Evolutionary conservation across 2,329 filamentous ascomycete species (phyloP).

Genomic region (Microsporum ferrugineum): DNA sequence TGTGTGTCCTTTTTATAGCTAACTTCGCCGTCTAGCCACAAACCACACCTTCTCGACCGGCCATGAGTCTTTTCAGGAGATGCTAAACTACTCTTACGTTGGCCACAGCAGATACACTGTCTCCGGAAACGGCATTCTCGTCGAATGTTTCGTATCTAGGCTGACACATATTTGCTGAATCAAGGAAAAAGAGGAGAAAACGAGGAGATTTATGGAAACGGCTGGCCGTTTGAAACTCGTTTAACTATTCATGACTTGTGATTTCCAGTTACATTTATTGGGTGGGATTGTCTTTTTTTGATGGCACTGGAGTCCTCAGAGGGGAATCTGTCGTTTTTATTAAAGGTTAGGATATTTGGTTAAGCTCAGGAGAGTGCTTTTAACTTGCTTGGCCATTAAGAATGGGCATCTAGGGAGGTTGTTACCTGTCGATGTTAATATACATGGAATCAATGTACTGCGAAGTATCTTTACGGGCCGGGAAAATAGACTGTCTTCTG

Average conservation of each 20-base stretch:
- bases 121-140: not conserved
- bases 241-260: not conserved
- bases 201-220: not conserved
- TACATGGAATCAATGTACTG: no score
- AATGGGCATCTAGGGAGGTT: not conserved
- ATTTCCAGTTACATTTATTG: not conserved
- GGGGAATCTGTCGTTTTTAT: not conserved
- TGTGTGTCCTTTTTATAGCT: not conserved
- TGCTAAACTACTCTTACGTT: slow-evolving; percentile 1
- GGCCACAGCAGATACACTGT: slow-evolving; percentile 1
- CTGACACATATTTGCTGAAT: slow-evolving; percentile 17
- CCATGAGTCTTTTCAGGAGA: slow-evolving; percentile 3
- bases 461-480: no score
- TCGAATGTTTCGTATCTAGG: slow-evolving; percentile 5
- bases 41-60: slow-evolving; percentile 1
- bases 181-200: not conserved
- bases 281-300: not conserved
- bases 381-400: not conserved
- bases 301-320: not conserved
- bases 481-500: no score
- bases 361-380: not conserved
- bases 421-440: no score
- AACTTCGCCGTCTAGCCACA: slow-evolving; percentile 3
- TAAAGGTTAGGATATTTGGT: not conserved
- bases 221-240: not conserved